Percentiles rank a stretch among this genome's conserved stretches.
phyloP scores from a whole-genome alignment of 768 basidiomycete genomes.

The Pleurotus salmoneostramineus region DNA sequence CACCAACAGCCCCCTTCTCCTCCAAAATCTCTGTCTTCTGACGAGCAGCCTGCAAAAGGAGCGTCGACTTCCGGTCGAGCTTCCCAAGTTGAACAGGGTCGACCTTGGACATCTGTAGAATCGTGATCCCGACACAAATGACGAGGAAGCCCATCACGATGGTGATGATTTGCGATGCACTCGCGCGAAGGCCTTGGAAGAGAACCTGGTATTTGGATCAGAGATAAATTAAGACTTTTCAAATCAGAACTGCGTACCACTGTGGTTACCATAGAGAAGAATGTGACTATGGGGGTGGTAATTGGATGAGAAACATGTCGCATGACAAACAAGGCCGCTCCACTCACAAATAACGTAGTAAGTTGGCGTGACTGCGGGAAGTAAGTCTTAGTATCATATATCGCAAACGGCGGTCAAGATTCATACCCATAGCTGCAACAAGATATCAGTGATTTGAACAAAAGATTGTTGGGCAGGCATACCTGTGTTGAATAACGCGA shows the following conservation, averaged over 20 bases:
- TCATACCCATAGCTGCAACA: constrained; percentile 60
- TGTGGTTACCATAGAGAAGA: constrained; percentile 81
- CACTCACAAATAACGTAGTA: constrained; percentile 80
- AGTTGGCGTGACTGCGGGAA: constrained; percentile 70
- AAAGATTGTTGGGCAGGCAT: constrained; percentile 16
- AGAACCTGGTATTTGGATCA: constrained; percentile 50
- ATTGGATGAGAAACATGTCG: neutral
- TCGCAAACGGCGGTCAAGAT: constrained; percentile 1
- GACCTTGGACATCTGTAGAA: constrained; percentile 94
- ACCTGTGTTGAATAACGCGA: constrained; percentile 94
- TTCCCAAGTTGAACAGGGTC: constrained; percentile 76
- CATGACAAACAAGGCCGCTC: constrained; percentile 4
- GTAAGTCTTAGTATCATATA: constrained; percentile 14
- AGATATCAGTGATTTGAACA: constrained; percentile 10
- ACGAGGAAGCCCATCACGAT: constrained; percentile 90
- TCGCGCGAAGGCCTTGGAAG: constrained; percentile 84
- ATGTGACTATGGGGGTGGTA: constrained; percentile 54
- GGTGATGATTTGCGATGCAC: constrained; percentile 77
- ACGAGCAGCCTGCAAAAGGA: constrained; percentile 85
- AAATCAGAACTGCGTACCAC: constrained; percentile 44
- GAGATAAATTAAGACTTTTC: neutral
- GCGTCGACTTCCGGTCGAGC: constrained; percentile 86
- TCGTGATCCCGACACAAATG: constrained; percentile 88
- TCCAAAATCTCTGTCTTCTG: constrained; percentile 62
- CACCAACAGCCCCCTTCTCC: constrained; percentile 60